Conservation (phyloP, 75 land plant species). For the Sequoia sempervirens region DNA sequence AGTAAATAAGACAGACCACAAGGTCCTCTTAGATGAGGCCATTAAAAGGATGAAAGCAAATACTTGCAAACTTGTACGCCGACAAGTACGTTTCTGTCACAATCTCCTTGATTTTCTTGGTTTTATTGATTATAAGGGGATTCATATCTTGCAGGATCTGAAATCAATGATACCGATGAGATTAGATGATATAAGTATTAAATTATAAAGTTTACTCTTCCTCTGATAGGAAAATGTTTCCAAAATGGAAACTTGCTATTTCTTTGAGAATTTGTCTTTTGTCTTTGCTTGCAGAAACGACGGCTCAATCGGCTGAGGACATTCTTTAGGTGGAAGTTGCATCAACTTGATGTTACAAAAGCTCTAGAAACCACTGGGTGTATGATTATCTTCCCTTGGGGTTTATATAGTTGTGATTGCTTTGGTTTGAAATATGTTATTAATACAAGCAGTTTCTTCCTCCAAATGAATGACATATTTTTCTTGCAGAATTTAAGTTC, state of each 20-base stretch:
- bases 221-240: not conserved
- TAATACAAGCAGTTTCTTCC: not conserved
- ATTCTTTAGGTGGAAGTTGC: conserved; percentile 62
- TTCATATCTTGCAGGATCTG: not conserved
- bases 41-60: conserved; percentile 51
- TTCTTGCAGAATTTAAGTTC: not conserved
- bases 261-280: not conserved
- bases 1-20: conserved; percentile 11
- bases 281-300: conserved; percentile 43
- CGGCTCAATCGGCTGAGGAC: conserved; percentile 44
- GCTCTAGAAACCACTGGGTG: conserved; percentile 20
- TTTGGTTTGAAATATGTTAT: not conserved
- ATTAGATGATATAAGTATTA: not conserved
- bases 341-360: conserved; percentile 49
- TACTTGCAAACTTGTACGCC: conserved; percentile 70
- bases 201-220: not conserved
- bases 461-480: not conserved
- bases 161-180: not conserved
- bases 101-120: not conserved
- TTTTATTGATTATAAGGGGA: not conserved
- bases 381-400: not conserved
- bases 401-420: not conserved
- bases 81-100: conserved; percentile 37
- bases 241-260: not conserved
- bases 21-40: conserved; percentile 37